Evolutionary conservation across 495 filamentous ascomycete species (phyloP).

Genomic region (Neurospora discreta): DNA sequence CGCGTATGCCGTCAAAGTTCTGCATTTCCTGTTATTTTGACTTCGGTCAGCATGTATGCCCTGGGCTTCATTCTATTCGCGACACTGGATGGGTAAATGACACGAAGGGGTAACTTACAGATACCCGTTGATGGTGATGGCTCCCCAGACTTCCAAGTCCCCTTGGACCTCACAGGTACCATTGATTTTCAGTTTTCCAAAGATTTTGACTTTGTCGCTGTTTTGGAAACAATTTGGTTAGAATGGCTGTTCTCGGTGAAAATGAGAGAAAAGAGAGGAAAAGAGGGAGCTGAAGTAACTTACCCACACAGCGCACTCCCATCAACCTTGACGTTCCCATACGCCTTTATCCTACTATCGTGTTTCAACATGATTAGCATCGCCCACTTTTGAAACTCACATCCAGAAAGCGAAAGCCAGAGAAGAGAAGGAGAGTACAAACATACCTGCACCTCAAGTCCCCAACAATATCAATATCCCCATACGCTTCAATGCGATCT

Average conservation of each 20-base stretch:
- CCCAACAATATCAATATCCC: conserved; percentile 22
- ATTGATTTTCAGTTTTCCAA: conserved; percentile 28
- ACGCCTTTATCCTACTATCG: conserved; percentile 23
- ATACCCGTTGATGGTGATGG: conserved; percentile 25
- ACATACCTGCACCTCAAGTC: conserved; percentile 18
- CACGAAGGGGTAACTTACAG: conserved; percentile 21
- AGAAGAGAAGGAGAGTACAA: not conserved
- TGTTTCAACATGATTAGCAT: not conserved
- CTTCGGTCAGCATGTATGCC: not conserved
- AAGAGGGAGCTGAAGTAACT: not conserved
- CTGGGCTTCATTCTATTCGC: not conserved
- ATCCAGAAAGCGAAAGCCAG: not conserved
- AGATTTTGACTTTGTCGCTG: conserved; percentile 30
- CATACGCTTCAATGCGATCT: conserved; percentile 30
- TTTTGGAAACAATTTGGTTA: not conserved
- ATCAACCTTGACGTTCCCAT: conserved; percentile 23
- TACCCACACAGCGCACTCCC: conserved; percentile 13
- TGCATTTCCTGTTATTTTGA: conserved; percentile 21
- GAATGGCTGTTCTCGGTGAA: not conserved
- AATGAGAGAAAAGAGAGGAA: not conserved
- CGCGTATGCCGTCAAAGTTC: conserved; percentile 24
- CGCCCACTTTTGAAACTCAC: not conserved
- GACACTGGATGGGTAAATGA: not conserved
- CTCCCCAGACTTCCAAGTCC: conserved; percentile 28
- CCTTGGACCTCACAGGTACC: conserved; percentile 24